These are phyloP conservation scores for Blastobotrys serpentis DNA, from an alignment of 1,139 yeast species.

Conservation along the genomic window DNA sequence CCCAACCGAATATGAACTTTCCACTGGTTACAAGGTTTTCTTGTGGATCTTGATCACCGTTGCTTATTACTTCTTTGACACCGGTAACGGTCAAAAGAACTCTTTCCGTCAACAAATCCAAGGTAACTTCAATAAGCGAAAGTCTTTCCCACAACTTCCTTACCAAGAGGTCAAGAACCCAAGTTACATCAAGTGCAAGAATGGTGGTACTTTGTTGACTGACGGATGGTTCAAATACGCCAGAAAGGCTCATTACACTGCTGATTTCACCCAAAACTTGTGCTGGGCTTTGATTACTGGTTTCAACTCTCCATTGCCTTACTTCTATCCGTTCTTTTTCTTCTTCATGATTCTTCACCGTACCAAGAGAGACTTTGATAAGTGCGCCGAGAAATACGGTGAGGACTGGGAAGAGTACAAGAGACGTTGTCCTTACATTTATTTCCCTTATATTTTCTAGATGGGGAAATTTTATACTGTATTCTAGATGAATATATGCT, in stretches of 20 bases:
- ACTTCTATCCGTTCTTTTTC: conserved; percentile 94
- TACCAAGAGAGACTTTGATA: conserved; percentile 78
- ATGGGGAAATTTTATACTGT: not conserved
- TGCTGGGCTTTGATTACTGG: conserved; percentile 96
- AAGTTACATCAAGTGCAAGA: conserved; percentile 74
- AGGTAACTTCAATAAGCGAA: conserved; percentile 73
- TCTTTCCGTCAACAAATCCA: conserved; percentile 84
- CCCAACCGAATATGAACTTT: conserved; percentile 78
- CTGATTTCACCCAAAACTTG: conserved; percentile 82
- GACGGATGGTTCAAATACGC: conserved; percentile 93
- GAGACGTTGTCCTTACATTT: conserved; percentile 86
- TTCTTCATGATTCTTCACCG: conserved; percentile 84
- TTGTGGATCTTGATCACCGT: conserved; percentile 56
- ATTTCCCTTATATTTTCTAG: conserved; percentile 81
- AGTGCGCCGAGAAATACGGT: conserved; percentile 85
- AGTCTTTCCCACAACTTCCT: conserved; percentile 91
- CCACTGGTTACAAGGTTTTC: conserved; percentile 54
- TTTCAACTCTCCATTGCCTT: conserved; percentile 80
- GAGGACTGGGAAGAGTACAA: conserved; percentile 88
- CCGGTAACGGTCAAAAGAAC: conserved; percentile 93
- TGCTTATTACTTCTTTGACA: conserved; percentile 92
- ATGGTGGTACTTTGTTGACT: conserved; percentile 78
- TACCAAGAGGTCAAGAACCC: conserved; percentile 80
- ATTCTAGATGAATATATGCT: not conserved
- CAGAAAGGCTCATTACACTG: conserved; percentile 92